Base-by-base conservation (phyloP, 2,329 filamentous ascomycete species). In the Fusarium coicis region DNA sequence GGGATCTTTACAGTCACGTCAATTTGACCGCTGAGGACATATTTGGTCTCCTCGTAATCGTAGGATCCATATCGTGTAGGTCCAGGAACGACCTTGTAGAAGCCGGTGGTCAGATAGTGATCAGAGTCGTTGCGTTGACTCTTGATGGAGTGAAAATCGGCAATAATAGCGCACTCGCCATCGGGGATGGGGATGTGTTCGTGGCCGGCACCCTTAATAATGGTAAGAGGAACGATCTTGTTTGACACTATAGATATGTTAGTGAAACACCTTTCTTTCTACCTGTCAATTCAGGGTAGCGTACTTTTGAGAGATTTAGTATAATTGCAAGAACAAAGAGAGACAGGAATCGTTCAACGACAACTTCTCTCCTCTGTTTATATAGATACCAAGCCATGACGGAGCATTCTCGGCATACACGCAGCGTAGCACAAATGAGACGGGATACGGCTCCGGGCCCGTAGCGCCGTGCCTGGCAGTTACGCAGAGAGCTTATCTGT, bases 221-320 rank as follows among this genome's bases (percentile, higher is more conserved):
- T 70, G 7, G 70, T 72, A 10, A 72, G 68, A 72, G 70, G 70
- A 54, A 72, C 69, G 21, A 73, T 69, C 44, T 70, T 72, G 44
- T 61, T 59, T 18, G 70, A 72, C 70, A 72, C 69, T 72, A 14
- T 2, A 30, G 49, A 4, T 19, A 18, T 5, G 18, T 46, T 10
- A 36, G 10, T 34, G 1, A 4, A 26, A 12, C 15, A 16, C 21
- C 2, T 10, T 21, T 53, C 2, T 10, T 21, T 53, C 7, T 28
- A 2, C 50, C 9, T 26, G 14, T 21, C 4, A 12, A 9, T 37
- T 21, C 10, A 4, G 50, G n/a, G n/a, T 16, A 18, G 8, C 7
- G 47, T 47, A 57, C 40, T 57, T 32, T 47, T 57, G 2, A 9
- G 11, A 10, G 2, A 39, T 39, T 18, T n/a, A 2, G 23, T 37